Evolutionary conservation across 2,329 filamentous ascomycete genomes (phyloP), one percentile per base, ranked within the genome.

Genomic region (Aureobasidium leucospermi): DNA sequence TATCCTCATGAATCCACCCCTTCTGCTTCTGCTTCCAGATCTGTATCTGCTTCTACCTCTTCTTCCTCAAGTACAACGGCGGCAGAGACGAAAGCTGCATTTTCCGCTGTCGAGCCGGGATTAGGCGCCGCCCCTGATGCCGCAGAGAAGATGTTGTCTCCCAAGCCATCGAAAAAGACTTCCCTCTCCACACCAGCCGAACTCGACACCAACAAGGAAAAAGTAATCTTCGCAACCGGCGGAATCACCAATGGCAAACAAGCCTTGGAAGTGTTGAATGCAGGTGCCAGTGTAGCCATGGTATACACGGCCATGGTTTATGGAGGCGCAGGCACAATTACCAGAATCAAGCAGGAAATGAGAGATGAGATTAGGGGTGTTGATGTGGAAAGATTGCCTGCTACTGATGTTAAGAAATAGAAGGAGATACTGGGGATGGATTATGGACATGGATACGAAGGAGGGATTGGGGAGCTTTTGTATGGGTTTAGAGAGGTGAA

Each of bases 151-250:
- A 11, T 42, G 11, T 9, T 39, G 0, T 38, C 53, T 4, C 19
- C 43, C 19, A 6, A 9, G 2, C n/a, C 32, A 2, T 9, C 42
- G 2, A 16, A 29, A 2, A 32, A 29, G 13, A 29, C 53, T 3
- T 62, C 62, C 15, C 34, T 57, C 29, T 58, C 56, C 3, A 48
- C 53, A 7, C 59, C 62, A 11, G 51, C 47, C n/a, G 16, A 28
- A 9, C 61, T 63, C 31, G 45, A 49, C 19, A 57, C 60, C 46
- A 48, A 63, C 29, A 63, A 77, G 61, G 80, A 80, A 49, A 96
- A 96, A 75, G 86, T 91, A 56, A 88, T 99, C 62, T 97, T 97
- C 70, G 93, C 93, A 0, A 94, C 90, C 0, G 94, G 94, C 1
- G 94, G 94, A 16, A 93, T 99, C 69, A 94, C 88, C 1, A 93